phyloP scores from a whole-genome alignment of 2,329 filamentous ascomycete genomes.

The Cyphellophora attinorum region DNA sequence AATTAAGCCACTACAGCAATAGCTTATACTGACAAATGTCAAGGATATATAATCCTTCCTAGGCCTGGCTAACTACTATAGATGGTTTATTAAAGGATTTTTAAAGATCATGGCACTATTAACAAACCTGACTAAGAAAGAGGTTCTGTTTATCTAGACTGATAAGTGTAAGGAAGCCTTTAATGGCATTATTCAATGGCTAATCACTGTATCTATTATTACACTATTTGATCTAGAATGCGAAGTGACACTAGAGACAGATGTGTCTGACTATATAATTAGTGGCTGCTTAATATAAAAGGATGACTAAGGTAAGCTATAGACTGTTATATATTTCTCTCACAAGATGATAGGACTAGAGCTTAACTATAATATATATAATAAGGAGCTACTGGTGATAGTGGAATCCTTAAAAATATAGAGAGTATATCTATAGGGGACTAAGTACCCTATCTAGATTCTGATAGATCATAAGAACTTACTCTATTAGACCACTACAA shows the following conservation, averaged over 20 bases:
- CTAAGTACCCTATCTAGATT: conserved; percentile 3
- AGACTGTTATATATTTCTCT: conserved; percentile 6
- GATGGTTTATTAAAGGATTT: conserved; percentile 22
- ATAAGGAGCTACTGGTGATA: conserved; percentile 12
- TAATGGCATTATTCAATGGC: conserved; percentile 12
- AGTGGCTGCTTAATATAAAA: conserved; percentile 12
- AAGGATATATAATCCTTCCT: conserved; percentile 21
- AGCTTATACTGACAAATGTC: conserved; percentile 6
- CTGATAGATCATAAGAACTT: conserved; percentile 21
- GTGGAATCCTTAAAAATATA: conserved; percentile 19
- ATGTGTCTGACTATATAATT: conserved; percentile 14
- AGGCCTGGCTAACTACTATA: conserved; percentile 25
- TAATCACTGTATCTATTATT: conserved; percentile 11
- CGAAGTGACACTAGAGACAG: conserved; percentile 15
- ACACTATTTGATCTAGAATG: conserved; percentile 10
- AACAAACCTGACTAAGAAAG: conserved; percentile 14
- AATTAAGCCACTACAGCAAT: conserved; percentile 15
- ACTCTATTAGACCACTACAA: conserved; percentile 20
- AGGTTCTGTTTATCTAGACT: conserved; percentile 6
- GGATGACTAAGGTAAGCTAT: conserved; percentile 5
- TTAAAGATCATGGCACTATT: conserved; percentile 15
- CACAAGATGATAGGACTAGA: conserved; percentile 4
- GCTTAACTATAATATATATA: conserved; percentile 6
- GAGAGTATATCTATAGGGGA: conserved; percentile 16
- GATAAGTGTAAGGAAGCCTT: conserved; percentile 12